Evolutionary conservation across 495 filamentous ascomycete species (phyloP).

Genomic region (Alectoria sarmentosa): DNA sequence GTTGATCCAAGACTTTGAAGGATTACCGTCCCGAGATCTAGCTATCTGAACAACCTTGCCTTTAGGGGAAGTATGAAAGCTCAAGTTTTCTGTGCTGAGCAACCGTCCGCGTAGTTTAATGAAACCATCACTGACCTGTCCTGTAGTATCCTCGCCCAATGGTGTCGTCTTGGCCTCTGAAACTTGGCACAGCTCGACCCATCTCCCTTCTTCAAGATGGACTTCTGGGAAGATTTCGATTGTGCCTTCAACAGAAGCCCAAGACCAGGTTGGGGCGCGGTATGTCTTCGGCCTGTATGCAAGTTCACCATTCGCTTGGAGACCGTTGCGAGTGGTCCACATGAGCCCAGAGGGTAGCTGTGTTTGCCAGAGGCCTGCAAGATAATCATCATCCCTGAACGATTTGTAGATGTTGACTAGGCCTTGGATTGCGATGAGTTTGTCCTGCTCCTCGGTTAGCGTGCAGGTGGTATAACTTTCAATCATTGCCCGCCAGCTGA

Average conservation of each 20-base stretch:
- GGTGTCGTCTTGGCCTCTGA: not conserved
- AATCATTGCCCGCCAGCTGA: not conserved
- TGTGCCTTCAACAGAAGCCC: not conserved
- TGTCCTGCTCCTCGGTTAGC: conserved; percentile 12
- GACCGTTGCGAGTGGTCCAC: not conserved
- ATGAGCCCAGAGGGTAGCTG: not conserved
- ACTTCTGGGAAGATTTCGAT: not conserved
- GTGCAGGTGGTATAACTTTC: not conserved
- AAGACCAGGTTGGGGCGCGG: conserved; percentile 7
- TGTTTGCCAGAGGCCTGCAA: conserved; percentile 1
- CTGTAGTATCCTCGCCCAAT: not conserved
- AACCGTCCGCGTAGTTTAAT: conserved; percentile 1
- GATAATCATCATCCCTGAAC: conserved; percentile 1
- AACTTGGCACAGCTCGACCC: not conserved
- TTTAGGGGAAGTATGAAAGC: not conserved
- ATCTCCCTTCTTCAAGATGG: not conserved
- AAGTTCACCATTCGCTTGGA: not conserved
- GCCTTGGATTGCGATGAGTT: conserved; percentile 12
- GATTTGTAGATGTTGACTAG: not conserved
- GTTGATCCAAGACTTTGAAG: not conserved
- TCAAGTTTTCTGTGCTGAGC: not conserved
- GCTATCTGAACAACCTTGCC: not conserved
- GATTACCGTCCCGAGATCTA: not conserved
- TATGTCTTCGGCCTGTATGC: not conserved
- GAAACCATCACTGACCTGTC: not conserved